phyloP scores from a whole-genome alignment of 225 moss, liverwort and hornwort genomes.

The Rhytidiadelphus loreus region DNA sequence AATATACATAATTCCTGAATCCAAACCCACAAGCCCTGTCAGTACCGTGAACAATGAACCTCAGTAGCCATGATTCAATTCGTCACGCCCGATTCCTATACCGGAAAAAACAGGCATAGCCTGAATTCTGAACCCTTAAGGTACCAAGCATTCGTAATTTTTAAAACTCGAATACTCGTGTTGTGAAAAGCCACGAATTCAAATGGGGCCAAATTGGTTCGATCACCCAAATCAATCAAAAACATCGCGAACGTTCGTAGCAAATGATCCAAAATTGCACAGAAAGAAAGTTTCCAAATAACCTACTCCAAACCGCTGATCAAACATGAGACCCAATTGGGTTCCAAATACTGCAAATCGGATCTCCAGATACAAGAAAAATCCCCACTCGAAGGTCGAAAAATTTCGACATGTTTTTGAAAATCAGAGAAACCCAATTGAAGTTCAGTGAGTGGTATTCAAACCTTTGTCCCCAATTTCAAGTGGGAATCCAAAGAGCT shows the following conservation, averaged over 20 bases:
- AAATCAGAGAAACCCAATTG: neutral
- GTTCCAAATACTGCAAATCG: neutral
- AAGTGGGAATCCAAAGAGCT: neutral
- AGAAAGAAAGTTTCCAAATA: neutral
- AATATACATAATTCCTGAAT: neutral
- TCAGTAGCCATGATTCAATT: neutral
- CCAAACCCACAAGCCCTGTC: neutral
- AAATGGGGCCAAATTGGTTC: neutral
- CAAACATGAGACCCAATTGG: neutral
- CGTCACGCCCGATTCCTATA: neutral
- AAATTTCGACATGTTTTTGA: neutral
- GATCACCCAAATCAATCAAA: neutral
- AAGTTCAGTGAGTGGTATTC: neutral
- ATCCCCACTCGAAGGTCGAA: neutral
- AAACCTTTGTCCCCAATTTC: neutral
- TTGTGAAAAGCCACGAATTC: neutral
- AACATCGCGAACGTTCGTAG: neutral
- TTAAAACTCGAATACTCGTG: neutral
- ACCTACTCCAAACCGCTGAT: neutral
- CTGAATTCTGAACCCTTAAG: neutral
- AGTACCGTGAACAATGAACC: neutral
- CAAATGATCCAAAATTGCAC: neutral
- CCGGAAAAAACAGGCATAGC: neutral
- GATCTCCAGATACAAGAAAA: neutral
- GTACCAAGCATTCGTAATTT: neutral